Percentiles rank a stretch among this genome's conserved stretches.
Conservation (phyloP, 169 alveolate species). For the Eimeria acervulina region DNA sequence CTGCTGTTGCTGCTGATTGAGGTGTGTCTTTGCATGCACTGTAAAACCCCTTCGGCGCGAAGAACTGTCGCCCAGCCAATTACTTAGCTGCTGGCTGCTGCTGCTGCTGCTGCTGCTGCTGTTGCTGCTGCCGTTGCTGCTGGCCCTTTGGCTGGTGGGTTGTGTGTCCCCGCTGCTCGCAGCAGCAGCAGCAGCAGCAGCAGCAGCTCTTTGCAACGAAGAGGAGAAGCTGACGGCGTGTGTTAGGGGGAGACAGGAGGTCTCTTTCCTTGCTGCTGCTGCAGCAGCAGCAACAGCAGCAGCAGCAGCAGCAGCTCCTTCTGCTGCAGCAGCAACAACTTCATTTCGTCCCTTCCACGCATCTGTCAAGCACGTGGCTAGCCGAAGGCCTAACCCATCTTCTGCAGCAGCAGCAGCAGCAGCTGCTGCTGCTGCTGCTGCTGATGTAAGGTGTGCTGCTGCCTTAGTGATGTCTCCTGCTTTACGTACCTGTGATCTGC, state of each 20-base stretch:
- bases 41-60: not conserved
- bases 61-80: not conserved
- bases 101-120: slow-evolving; percentile 47
- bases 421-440: slow-evolving; percentile 45
- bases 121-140: slow-evolving; percentile 37
- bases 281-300: slow-evolving; percentile 51
- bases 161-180: not conserved
- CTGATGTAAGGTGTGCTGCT: not conserved
- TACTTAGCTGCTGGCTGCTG: slow-evolving; percentile 11
- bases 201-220: slow-evolving; percentile 16
- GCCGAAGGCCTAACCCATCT: not conserved
- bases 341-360: slow-evolving; percentile 41
- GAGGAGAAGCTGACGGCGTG: not conserved
- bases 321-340: slow-evolving; percentile 59
- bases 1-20: not conserved
- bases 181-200: slow-evolving; percentile 25
- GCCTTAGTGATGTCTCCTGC: not conserved
- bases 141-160: not conserved
- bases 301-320: slow-evolving; percentile 51
- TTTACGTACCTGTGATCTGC: not conserved
- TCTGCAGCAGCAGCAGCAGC: slow-evolving; percentile 21
- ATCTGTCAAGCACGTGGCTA: not conserved
- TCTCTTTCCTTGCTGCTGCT: slow-evolving; percentile 27
- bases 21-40: not conserved
- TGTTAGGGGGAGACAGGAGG: not conserved